Base-by-base conservation (phyloP, 2,329 filamentous ascomycete species). In the Harringtonia lauricola region DNA sequence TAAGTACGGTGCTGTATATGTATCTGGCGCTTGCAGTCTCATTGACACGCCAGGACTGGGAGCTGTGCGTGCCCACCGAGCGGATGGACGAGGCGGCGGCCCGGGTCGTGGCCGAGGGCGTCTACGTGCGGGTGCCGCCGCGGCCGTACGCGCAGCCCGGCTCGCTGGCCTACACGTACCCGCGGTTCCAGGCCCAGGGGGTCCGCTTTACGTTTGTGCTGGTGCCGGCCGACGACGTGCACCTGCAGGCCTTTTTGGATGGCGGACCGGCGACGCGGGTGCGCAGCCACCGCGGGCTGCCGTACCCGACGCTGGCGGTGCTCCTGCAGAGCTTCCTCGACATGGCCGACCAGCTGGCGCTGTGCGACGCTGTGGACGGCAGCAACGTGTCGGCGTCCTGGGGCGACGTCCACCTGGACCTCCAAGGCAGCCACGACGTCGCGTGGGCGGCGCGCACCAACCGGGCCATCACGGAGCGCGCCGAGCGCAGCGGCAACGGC, bases 321-420 rank as follows among this genome's bases (percentile, higher is more conserved):
- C 31, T 35, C 4, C 13, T 41, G 15, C 39, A 41, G 30, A 41
- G 39, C 39, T 35, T n/a, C 30, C 39, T 41, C 15, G 39, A 41
- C 7, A 41, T 30, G 30, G n/a, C 34, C 14, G 31, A 41, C 39
- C 19, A 15, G 15, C 30, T 41, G 31, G 8, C 39, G 21, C 21
- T 41, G 39, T 28, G 21, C 31, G 39, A 41, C 31, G n/a, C 22
- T n/a, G 22, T 41, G 8, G 39, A 36, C 39, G 31, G 15, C 21
- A 29, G 10, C 40, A 33, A 36, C 14, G 24, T 36, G 4, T 28
- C 5, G 10, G 40, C 35, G 21, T 22, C 19, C 15, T 42, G 40
- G 40, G 40, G 33, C 21, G 21, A 36, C n/a, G 17, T 7, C 8
- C 30, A 42, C 31, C 33, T 42, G 15, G 22, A 36, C 10, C 40